Evolutionary conservation across 495 filamentous ascomycete genomes (phyloP).

Genomic region (Talaromyces borbonicus): DNA sequence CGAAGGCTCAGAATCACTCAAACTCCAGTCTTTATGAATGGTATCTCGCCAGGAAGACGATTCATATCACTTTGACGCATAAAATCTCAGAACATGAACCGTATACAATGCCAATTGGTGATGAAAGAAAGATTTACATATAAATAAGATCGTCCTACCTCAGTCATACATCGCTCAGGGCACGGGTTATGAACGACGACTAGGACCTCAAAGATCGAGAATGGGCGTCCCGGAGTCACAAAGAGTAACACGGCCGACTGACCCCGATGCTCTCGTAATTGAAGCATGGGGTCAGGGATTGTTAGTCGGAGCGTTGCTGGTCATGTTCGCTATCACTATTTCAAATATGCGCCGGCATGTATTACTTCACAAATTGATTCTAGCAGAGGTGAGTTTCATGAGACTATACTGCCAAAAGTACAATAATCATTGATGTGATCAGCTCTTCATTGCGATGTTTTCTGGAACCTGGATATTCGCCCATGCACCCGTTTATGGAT

Average conservation of each 20-base stretch:
- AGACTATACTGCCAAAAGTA: background rate
- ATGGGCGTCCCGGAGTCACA: slow-evolving; percentile 7
- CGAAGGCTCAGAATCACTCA: too few species aligned
- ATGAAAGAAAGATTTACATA: too few species aligned
- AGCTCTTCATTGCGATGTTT: slow-evolving; percentile 12
- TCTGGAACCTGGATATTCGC: slow-evolving; percentile 39
- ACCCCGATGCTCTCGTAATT: slow-evolving; percentile 29
- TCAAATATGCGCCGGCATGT: slow-evolving; percentile 33
- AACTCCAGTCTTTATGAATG: too few species aligned
- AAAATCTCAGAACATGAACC: too few species aligned
- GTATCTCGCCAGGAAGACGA: too few species aligned
- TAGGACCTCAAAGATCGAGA: too few species aligned
- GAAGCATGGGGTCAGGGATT: slow-evolving; percentile 41
- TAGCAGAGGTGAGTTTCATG: slow-evolving; percentile 26
- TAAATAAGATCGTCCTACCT: too few species aligned
- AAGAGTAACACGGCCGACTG: slow-evolving; percentile 19
- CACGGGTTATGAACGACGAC: too few species aligned
- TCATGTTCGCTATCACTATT: slow-evolving; percentile 35
- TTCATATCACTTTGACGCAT: too few species aligned
- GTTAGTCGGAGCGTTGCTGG: slow-evolving; percentile 37
- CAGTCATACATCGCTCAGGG: too few species aligned
- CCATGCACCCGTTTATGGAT: slow-evolving; percentile 32
- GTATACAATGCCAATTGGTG: too few species aligned
- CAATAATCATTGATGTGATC: background rate
- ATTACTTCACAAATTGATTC: slow-evolving; percentile 36